Evolutionary conservation across 2,329 filamentous ascomycete species (phyloP).

Genomic region (Colletotrichum lentis): DNA sequence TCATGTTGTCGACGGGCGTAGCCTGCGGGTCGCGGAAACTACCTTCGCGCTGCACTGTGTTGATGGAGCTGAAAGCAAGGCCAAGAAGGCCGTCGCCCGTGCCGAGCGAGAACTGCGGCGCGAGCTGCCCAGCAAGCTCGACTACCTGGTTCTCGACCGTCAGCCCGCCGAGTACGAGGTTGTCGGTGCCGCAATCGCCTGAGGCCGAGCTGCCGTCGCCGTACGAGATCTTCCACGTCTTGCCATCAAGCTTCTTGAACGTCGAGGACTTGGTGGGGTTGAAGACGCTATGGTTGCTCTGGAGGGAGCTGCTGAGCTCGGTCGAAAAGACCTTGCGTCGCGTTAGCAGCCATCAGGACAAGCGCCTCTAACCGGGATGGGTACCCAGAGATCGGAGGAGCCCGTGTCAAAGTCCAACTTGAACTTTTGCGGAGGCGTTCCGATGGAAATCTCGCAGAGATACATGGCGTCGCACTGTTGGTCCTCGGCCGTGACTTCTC

Average conservation of each 20-base stretch:
- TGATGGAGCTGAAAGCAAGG: constrained; percentile 71
- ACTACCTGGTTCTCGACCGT: constrained; percentile 68
- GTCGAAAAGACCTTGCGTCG: constrained; percentile 44
- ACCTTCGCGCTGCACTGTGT: constrained; percentile 66
- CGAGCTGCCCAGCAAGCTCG: constrained; percentile 69
- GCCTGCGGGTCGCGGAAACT: constrained; percentile 57
- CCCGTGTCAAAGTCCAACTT: constrained; percentile 79
- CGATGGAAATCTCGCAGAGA: constrained; percentile 51
- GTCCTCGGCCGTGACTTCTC: constrained; percentile 37
- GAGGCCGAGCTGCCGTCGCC: constrained; percentile 71
- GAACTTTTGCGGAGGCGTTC: constrained; percentile 63
- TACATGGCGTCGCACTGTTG: constrained; percentile 65
- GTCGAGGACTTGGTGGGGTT: constrained; percentile 49
- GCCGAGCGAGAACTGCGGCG: constrained; percentile 65
- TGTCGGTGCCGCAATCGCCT: constrained; percentile 72
- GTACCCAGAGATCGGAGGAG: constrained; percentile 78
- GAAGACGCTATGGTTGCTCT: constrained; percentile 54
- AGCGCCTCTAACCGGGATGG: constrained; percentile 53
- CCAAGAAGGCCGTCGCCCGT: constrained; percentile 73
- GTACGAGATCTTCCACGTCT: constrained; percentile 71
- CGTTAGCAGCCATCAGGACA: constrained; percentile 42
- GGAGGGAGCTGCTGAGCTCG: constrained; percentile 40
- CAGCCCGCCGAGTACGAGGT: constrained; percentile 71
- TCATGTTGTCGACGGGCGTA: constrained; percentile 78
- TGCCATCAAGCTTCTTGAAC: constrained; percentile 50